Percentiles rank a stretch among this genome's conserved stretches.
These are phyloP conservation scores for Cotoneaster glaucophyllus DNA, from an alignment of 306 rosid genomes.

Conservation along the genomic window DNA sequence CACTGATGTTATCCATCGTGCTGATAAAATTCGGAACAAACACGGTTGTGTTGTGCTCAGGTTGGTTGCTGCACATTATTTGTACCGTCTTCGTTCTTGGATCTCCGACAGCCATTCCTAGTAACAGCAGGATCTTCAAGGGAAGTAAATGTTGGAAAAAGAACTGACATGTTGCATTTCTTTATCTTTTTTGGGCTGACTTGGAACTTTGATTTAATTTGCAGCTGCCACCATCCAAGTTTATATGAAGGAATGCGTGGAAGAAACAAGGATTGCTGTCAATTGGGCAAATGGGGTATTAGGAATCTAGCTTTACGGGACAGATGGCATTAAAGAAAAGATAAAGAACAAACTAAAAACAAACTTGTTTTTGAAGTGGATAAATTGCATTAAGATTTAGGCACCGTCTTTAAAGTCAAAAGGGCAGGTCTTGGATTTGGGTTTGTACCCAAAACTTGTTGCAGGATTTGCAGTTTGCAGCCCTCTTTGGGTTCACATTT, in stretches of 20 bases:
- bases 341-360: neutral
- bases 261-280: neutral
- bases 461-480: neutral
- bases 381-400: constrained; percentile 3
- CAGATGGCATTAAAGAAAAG: neutral
- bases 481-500: constrained; percentile 2
- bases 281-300: neutral
- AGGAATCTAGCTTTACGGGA: neutral
- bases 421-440: neutral
- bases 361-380: no score
- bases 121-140: constrained; percentile 17
- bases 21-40: constrained; percentile 66
- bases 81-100: constrained; percentile 59
- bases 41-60: constrained; percentile 41
- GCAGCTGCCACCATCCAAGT: constrained; percentile 2
- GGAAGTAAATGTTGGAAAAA: constrained; percentile 25
- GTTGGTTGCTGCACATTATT: constrained; percentile 39
- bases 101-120: constrained; percentile 41
- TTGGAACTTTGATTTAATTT: neutral
- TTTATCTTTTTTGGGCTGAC: constrained; percentile 22
- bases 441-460: neutral
- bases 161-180: constrained; percentile 13
- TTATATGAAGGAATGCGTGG: neutral
- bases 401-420: constrained; percentile 12
- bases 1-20: constrained; percentile 62